phyloP scores from a whole-genome alignment of 345 rosid species.

The Orychophragmus violaceus region DNA sequence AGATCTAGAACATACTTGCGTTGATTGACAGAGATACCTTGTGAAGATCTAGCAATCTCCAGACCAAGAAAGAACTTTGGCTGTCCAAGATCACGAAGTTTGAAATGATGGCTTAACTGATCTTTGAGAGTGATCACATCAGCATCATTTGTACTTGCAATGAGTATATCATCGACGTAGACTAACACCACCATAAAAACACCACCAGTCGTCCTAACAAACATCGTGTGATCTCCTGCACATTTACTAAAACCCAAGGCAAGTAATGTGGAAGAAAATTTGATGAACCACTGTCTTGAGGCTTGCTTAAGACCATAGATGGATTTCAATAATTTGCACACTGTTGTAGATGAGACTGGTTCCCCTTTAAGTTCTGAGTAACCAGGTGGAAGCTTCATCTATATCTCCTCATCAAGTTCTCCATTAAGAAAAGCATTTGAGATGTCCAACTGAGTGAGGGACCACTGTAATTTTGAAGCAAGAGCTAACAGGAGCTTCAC shows the following conservation, averaged over 20 bases:
- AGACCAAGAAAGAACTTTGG: neutral
- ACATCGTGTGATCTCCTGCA: neutral
- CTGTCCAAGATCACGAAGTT: neutral
- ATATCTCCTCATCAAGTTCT: neutral
- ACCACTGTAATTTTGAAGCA: neutral
- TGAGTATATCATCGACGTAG: neutral
- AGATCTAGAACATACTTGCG: neutral
- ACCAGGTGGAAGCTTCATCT: no score
- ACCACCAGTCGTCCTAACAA: neutral
- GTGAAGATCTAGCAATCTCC: no score
- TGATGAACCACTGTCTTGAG: neutral
- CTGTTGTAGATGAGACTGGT: neutral
- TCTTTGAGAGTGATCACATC: neutral
- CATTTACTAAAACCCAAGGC: rapidly evolving
- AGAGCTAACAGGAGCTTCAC: neutral
- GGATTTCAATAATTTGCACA: neutral
- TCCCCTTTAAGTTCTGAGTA: neutral
- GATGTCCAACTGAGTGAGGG: neutral
- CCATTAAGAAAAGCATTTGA: neutral
- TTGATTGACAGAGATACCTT: neutral
- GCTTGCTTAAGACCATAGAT: neutral
- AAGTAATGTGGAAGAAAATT: neutral
- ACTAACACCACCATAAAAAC: neutral
- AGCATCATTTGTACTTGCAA: neutral
- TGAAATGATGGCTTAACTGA: neutral